These are phyloP conservation scores for Globisporangium okanoganense DNA, from an alignment of 352 stramenopile species.

Conservation along the genomic window DNA sequence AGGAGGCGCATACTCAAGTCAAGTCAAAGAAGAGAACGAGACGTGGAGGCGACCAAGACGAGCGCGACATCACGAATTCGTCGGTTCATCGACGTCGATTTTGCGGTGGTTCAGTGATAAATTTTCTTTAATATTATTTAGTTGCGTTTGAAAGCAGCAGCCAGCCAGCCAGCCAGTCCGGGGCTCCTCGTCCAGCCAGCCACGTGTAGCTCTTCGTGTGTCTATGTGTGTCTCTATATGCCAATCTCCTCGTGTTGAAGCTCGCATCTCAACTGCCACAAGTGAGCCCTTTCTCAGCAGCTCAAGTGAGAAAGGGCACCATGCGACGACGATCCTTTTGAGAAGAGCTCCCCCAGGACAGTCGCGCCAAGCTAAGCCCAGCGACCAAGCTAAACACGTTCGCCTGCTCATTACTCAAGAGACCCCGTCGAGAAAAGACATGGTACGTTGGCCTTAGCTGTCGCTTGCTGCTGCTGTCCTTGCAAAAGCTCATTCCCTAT, in stretches of 20 bases:
- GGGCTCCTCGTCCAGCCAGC: not conserved
- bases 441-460: slow-evolving; percentile 1
- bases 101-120: not conserved
- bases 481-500: not conserved
- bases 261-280: too few relatives aligned
- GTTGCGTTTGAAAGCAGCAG: slow-evolving; percentile 2
- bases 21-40: not conserved
- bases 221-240: not conserved
- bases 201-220: not conserved
- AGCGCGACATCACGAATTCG: not conserved
- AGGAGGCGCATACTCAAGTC: not conserved
- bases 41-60: too few relatives aligned
- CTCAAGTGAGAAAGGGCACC: not conserved
- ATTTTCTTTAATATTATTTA: slow-evolving; percentile 10
- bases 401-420: not conserved
- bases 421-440: not conserved
- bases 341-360: too few relatives aligned
- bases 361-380: too few relatives aligned
- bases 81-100: not conserved
- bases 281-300: not conserved
- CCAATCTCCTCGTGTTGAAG: too few relatives aligned
- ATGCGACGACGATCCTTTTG: too few relatives aligned
- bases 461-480: not conserved
- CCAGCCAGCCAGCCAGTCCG: too few relatives aligned
- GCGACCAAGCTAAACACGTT: not conserved